A percentile compares a stretch with the other conserved stretches of the same genome.
phyloP scores from a whole-genome alignment of 192 early-diverging fungal species.

The Lunasporangiospora selenospora region DNA sequence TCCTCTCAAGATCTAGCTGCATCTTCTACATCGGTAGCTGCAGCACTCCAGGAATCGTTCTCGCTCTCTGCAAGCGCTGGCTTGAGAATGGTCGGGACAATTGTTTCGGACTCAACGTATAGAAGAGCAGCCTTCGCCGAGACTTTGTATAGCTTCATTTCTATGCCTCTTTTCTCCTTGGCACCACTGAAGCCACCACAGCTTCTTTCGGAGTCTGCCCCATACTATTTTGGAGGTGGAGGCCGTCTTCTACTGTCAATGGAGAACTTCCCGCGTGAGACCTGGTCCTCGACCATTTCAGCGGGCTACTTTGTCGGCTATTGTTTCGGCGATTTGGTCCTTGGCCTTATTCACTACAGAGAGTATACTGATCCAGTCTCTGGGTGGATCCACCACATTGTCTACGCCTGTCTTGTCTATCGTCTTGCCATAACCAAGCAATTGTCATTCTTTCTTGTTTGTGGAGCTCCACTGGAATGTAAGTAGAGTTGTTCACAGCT shows the following conservation, averaged over 20 bases:
- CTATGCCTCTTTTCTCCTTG: slow-evolving; percentile 27
- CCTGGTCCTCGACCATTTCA: background rate
- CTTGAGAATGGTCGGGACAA: too few relatives aligned
- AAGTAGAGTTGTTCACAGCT: too few relatives aligned
- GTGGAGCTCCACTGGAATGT: slow-evolving; percentile 25
- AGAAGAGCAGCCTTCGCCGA: too few relatives aligned
- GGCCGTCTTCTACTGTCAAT: slow-evolving; percentile 23
- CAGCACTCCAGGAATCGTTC: too few relatives aligned
- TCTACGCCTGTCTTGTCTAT: slow-evolving; percentile 4
- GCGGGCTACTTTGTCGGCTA: slow-evolving; percentile 25
- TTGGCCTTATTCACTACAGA: slow-evolving; percentile 12
- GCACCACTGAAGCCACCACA: slow-evolving; percentile 13
- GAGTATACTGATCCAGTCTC: slow-evolving; percentile 1
- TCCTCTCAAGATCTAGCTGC: too few relatives aligned
- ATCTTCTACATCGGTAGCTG: too few relatives aligned
- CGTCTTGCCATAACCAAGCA: background rate
- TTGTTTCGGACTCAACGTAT: too few relatives aligned
- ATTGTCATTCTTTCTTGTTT: slow-evolving; percentile 3
- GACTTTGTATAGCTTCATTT: too few relatives aligned
- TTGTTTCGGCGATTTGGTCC: slow-evolving; percentile 6
- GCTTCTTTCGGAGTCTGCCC: background rate
- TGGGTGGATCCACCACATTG: slow-evolving; percentile 24
- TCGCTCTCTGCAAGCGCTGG: too few relatives aligned
- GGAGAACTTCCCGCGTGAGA: slow-evolving; percentile 16
- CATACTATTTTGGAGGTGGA: slow-evolving; percentile 35